These are phyloP conservation scores for Ceratocystis alfenasii DNA, from an alignment of 2,329 filamentous ascomycete species.

Conservation along the genomic window DNA sequence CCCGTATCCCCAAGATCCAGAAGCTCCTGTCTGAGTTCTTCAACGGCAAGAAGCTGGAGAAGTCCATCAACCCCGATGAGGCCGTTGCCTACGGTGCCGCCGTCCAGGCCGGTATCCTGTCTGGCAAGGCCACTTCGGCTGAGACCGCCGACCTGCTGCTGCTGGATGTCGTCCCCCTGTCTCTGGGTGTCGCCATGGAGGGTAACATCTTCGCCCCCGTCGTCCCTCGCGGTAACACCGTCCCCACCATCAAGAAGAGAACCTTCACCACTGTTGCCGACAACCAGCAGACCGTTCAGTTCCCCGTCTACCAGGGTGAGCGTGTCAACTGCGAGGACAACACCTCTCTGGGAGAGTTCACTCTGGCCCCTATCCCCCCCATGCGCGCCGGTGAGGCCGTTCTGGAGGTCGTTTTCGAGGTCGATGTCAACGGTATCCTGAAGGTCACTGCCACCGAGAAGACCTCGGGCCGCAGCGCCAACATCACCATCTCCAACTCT, in stretches of 20 bases:
- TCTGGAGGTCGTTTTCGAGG: slow-evolving; percentile 96
- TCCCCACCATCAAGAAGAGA: slow-evolving; percentile 70
- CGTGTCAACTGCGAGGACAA: slow-evolving; percentile 98
- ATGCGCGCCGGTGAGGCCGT: slow-evolving; percentile 92
- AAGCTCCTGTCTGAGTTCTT: slow-evolving; percentile 99
- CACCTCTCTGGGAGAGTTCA: slow-evolving; percentile 95
- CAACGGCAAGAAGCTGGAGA: slow-evolving; percentile 99
- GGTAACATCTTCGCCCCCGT: slow-evolving; percentile 97
- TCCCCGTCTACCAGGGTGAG: slow-evolving; percentile 92
- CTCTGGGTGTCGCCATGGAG: slow-evolving; percentile 98
- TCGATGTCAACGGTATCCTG: slow-evolving; percentile 99
- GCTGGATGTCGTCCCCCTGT: slow-evolving; percentile 90
- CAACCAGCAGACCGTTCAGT: slow-evolving; percentile 71
- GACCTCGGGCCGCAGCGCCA: slow-evolving; percentile 91
- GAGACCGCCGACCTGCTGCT: slow-evolving; percentile 91
- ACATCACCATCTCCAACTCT: slow-evolving; percentile 99
- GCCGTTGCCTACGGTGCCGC: slow-evolving; percentile 97
- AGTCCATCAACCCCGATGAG: slow-evolving; percentile 99
- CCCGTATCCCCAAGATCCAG: slow-evolving; percentile 97
- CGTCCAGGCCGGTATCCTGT: slow-evolving; percentile 96
- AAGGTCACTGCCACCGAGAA: slow-evolving; percentile 99
- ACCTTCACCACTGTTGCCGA: slow-evolving; percentile 82
- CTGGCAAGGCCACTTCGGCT: slow-evolving; percentile 90
- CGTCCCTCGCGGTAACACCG: slow-evolving; percentile 65
- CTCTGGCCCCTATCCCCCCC: slow-evolving; percentile 74